Base-by-base conservation (phyloP, 2,329 filamentous ascomycete genomes). In the Cytospora piceicola region DNA sequence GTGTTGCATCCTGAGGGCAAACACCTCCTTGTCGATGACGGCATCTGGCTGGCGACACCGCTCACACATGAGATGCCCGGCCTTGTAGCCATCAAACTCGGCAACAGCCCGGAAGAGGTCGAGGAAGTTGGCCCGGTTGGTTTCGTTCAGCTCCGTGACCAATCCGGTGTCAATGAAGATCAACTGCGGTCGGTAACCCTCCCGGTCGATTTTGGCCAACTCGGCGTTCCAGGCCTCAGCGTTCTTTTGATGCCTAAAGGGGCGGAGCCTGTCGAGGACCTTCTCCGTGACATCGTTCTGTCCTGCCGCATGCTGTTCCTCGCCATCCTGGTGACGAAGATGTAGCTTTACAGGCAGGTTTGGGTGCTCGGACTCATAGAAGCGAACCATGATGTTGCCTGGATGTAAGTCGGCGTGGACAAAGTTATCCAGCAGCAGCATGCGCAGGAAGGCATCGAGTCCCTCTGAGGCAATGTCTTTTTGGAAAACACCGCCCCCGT, bases 301-400 rank as follows among this genome's bases (percentile, higher is more conserved):
- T 14, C 61, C 55, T 29, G 56, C 20, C 17, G 59, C 51, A 11
- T 66, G 60, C 14, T 85, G 83, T 11, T 84, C 81, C 49, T 84
- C 74, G 55, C 76, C 71, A 5, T 73, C 70, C 24, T 64, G 67
- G 56, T 59, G 72, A 56, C 65, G 71, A 15, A 68, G 63, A 71
- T 57, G 65, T 72, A 70, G 64, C 17, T 71, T 73, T 32, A 89
- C 79, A 27, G 82, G 81, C 0, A 96, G 80, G 58, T 90, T 86
- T 0, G 94, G 85, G 68, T 89, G 85, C 17, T 88, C 87, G 0
- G 94, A 88, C 73, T 94, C 89, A 78, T 98, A 97, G 80, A 99
- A 99, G 69, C 96, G 93, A 56, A 99, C 94, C 94, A 99, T 98
- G 78, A 99, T 98, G 76, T 99, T 99, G 30, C 95, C 95, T 0